Evolutionary conservation across 345 rosid species (phyloP).

Genomic region (Aurinia saxatilis): DNA sequence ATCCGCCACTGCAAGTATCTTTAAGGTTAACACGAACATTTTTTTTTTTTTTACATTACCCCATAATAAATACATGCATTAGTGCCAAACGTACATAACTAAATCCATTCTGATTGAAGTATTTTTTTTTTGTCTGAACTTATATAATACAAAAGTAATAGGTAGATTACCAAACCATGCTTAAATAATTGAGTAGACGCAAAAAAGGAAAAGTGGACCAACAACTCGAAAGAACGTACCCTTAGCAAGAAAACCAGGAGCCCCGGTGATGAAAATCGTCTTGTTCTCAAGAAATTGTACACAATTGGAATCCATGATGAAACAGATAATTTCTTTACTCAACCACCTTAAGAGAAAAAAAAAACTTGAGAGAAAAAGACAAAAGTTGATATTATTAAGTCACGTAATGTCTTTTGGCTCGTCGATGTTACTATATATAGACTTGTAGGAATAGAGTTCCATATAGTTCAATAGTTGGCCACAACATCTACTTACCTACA

Average conservation of each 20-base stretch:
- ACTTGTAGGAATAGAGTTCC: neutral
- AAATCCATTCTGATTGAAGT: too few relatives aligned
- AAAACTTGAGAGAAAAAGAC: too few relatives aligned
- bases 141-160: neutral
- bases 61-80: too few relatives aligned
- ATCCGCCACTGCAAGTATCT: neutral
- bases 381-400: neutral
- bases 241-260: conserved; percentile 28
- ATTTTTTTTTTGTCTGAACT: too few relatives aligned
- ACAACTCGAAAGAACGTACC: conserved; percentile 9
- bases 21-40: too few relatives aligned
- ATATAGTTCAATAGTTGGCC: conserved; percentile 15
- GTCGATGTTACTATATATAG: conserved; percentile 17
- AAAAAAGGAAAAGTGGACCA: too few relatives aligned
- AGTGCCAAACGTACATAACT: too few relatives aligned
- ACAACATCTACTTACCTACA: conserved; percentile 16
- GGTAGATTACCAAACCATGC: too few relatives aligned
- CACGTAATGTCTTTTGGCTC: neutral
- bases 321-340: neutral
- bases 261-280: conserved; percentile 24
- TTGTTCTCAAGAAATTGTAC: conserved; percentile 15
- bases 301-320: conserved; percentile 19
- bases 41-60: too few relatives aligned
- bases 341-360: neutral
- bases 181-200: too few relatives aligned